Evolutionary conservation across 2,329 filamentous ascomycete genomes (phyloP), one percentile per base, ranked within the genome.

Genomic region (Paecilomyces variotii): DNA sequence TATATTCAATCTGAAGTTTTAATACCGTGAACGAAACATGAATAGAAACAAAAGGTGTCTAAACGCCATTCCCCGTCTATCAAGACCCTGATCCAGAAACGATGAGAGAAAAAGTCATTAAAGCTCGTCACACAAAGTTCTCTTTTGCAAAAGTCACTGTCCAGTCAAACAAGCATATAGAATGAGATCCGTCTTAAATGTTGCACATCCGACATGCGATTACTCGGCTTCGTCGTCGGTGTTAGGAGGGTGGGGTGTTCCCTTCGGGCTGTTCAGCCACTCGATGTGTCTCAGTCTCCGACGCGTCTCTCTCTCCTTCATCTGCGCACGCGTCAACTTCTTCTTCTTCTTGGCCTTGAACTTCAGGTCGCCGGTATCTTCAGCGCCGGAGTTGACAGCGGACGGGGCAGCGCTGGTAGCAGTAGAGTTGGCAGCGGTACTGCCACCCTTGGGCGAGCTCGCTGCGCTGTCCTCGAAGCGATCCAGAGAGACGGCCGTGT

Each of bases 271-370:
- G 77, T 91, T 93, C 67, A 96, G 80, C 89, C 84, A 86, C 68
- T 86, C 84, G 60, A 87, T 84, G 76, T 99, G 91, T 68, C 94
- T 86, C 76, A 97, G 80, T 67, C 94, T 84, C 65, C 93, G 85
- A 63, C 95, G 84, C 51, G 89, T 88, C 77, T 97, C 93, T 24
- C 89, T 83, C 75, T 99, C 94, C 84, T 99, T 99, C 72, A 92
- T 67, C 76, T 99, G 91, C 78, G 91, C 91, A 81, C 95, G 90
- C 59, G 94, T 99, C 85, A 94, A 85, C 90, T 99, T 99, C 86
- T 93, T 96, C 91, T 97, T 97, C 79, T 88, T 88, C 84, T 92
- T 94, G 35, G 76, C 76, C 76, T 83, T 86, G 86, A 99, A 99
- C 79, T 95, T 93, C 82, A 99, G 84, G 61, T 88, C 74, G 69